Base-by-base conservation (phyloP, 805 yeast genomes). In the Hanseniaspora pseudoguilliermondii region DNA sequence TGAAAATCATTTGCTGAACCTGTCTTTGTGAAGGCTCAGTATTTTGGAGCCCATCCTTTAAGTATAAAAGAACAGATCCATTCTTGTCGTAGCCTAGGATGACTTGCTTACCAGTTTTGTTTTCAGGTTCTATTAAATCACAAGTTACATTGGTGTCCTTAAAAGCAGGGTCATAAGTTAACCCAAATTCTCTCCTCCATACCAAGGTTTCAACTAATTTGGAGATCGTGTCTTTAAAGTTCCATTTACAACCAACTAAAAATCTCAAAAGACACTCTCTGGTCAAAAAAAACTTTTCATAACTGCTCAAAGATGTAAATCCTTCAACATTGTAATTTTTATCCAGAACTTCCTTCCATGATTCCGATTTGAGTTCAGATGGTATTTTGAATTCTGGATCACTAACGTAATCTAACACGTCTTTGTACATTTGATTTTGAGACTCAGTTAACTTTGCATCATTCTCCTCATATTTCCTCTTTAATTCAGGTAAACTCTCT, bases 131-230 rank as follows among this genome's bases (percentile, higher is more conserved):
- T 15, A 77, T 75, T 39, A 69, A 60, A 2, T 76, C 76, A 1
- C 76, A 69, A 2, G 74, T 69, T 46, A 66, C 56, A 41, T 71
- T 71, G 29, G 63, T 61, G 15, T 49, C 54, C n/a, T 59, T 59
- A 9, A 60, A 62, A 52, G 72, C 74, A 48, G 70, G 77, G 53
- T 71, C 77, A 32, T 64, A 73, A 3, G 65, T 60, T 16, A 67
- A 57, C 1, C 82, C 82, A 61, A 76, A 76, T 11, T 76, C 74
- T 58, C 82, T 70, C 66, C 83, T 72, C 83, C 83, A 78, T 0
- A 71, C 65, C n/a, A 78, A 57, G 1, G 81, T 76, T 18, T 73
- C 73, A 44, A 71, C 73, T 11, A 78, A 63, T 55, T 78, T 65
- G 56, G 73, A 72, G 27, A 74, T 73, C 4, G 81, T 73, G 8